Conservation (phyloP, 1,139 yeast species). For the Suhomyces wounanorum region DNA sequence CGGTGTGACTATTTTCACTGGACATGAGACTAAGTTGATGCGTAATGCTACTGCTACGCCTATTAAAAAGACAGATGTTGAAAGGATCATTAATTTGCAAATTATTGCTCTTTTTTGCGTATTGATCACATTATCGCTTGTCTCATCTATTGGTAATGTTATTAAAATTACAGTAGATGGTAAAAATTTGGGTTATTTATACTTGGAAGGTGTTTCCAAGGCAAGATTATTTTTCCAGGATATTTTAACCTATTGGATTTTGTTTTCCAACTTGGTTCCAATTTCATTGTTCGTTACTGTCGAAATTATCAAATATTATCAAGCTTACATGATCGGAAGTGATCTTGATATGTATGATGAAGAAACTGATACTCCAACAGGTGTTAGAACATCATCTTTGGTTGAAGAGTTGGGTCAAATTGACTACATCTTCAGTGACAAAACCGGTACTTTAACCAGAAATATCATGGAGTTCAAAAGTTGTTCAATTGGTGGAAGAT, state of each 20-base stretch:
- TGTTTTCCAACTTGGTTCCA: conserved; percentile 93
- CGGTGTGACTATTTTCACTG: conserved; percentile 92
- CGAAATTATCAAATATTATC: conserved; percentile 92
- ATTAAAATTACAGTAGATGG: conserved; percentile 63
- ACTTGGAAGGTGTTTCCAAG: conserved; percentile 68
- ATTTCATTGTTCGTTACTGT: conserved; percentile 94
- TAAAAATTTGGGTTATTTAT: conserved; percentile 59
- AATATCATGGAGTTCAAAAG: conserved; percentile 95
- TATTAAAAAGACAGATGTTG: conserved; percentile 95
- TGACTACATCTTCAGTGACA: conserved; percentile 92
- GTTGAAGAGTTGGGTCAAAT: conserved; percentile 98
- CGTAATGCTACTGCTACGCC: conserved; percentile 99
- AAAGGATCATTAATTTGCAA: conserved; percentile 89
- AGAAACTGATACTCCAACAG: conserved; percentile 89
- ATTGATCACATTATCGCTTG: conserved; percentile 69
- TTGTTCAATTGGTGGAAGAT: conserved; percentile 91
- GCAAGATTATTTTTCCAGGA: conserved; percentile 79
- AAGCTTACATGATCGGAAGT: conserved; percentile 89
- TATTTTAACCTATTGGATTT: conserved; percentile 90
- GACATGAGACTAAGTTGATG: conserved; percentile 98
- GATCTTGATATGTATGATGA: conserved; percentile 92
- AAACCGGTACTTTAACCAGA: conserved; percentile 93
- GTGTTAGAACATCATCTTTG: conserved; percentile 89
- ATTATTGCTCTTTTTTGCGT: conserved; percentile 85
- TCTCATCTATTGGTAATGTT: conserved; percentile 88